Evolutionary conservation across 2,329 filamentous ascomycete genomes (phyloP).

Genomic region (Penicillium frequentans): DNA sequence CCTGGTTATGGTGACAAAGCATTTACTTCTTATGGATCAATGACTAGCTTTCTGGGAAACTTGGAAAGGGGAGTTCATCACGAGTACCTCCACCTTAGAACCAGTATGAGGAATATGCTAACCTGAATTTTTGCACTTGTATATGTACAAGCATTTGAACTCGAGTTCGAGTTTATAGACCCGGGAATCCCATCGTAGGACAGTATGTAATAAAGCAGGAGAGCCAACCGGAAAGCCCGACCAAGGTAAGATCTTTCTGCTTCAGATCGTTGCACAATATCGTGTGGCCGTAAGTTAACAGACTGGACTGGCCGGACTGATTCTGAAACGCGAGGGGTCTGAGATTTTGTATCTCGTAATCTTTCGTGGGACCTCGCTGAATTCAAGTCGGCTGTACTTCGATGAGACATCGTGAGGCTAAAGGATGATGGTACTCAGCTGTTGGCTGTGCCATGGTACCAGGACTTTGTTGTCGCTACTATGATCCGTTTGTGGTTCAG

Average conservation of each 20-base stretch:
- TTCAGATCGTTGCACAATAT: conserved; percentile 4
- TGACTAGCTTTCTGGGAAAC: too few relatives aligned
- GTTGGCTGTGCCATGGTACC: not conserved
- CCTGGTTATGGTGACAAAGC: too few relatives aligned
- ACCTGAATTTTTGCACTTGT: too few relatives aligned
- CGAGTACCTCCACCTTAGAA: too few relatives aligned
- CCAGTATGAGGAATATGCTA: too few relatives aligned
- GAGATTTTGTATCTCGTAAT: conserved; percentile 9
- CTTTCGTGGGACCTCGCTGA: not conserved
- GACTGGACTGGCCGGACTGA: not conserved
- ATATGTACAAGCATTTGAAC: too few relatives aligned
- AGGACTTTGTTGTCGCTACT: not conserved
- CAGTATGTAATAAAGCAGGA: not conserved
- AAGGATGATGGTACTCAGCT: not conserved
- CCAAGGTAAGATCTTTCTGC: not conserved
- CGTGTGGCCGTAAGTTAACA: not conserved
- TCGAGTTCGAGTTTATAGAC: too few relatives aligned
- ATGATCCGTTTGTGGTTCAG: not conserved
- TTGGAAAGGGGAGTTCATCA: too few relatives aligned
- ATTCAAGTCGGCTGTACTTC: not conserved
- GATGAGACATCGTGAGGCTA: not conserved
- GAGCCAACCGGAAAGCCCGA: not conserved
- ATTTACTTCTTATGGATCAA: too few relatives aligned
- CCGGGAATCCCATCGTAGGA: not conserved
- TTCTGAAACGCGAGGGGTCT: conserved; percentile 9